Evolutionary conservation across 805 yeast genomes (phyloP), one percentile per base, ranked within the genome.

Genomic region (Suhomyces canberraensis): DNA sequence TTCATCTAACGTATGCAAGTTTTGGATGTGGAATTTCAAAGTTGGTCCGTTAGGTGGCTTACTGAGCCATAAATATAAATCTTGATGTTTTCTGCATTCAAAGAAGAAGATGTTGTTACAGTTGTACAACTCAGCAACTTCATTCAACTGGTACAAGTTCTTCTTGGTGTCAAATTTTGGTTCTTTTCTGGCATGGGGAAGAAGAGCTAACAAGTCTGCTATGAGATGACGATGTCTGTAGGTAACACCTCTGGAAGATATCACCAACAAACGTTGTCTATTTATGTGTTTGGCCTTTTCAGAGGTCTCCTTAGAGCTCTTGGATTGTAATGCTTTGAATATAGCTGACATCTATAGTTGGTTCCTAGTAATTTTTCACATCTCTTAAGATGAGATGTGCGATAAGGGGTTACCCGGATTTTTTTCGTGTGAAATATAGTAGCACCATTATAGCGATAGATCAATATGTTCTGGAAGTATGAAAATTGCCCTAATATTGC

Each of bases 1-100:
- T 64, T 93, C 98, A 56, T 90, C 96, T 72, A 89, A 78, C 22
- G 98, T 93, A 63, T 93, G 98, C 66, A 93, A 73, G 64, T 93
- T 93, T 66, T 91, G 96, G 41, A 93, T 76, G 58, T 84, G 93
- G 62, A 93, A 91, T 64, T 93, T 93, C 53, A 86, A 69, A 16
- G 97, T 91, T 41, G 98, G 98, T 1, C 98, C 98, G 60, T 93
- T 91, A 29, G 98, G 98, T 19, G 98, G 93, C 64, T 93, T 91
- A 22, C 96, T 78, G 46, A 93, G 61, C 96, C 97, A 93, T 61
- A 93, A 63, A 61, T 93, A 93, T 54, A 93, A 77, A 66, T 93
- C 98, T 62, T 81, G 85, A 65, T 91, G 97, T 64, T 93, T 93
- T 69, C 98, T 82, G 37, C 95, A 87, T 65, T 93, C 98, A 60